These are phyloP conservation scores for Nothophaeocryptopus gaeumannii DNA, from an alignment of 2,329 filamentous ascomycete species.

Conservation along the genomic window DNA sequence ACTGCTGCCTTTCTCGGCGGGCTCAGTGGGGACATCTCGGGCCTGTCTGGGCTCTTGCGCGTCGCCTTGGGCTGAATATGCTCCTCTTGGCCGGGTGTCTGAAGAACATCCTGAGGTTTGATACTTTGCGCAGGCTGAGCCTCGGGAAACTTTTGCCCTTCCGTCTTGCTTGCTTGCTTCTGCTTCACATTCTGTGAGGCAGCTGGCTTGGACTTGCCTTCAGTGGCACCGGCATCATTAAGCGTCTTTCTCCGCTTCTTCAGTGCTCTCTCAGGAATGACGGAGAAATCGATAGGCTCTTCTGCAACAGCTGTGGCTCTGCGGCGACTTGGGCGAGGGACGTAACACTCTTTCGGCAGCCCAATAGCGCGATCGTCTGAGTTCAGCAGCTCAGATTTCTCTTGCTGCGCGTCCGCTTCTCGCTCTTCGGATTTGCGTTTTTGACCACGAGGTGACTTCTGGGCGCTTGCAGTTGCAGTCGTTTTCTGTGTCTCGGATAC, in stretches of 20 bases:
- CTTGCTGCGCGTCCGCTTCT: constrained; percentile 3
- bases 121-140: too few relatives aligned
- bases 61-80: too few relatives aligned
- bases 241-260: constrained; percentile 42
- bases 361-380: constrained; percentile 35
- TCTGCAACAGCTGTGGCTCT: constrained; percentile 29
- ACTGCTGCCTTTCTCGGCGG: background rate
- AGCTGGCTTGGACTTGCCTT: background rate
- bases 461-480: constrained; percentile 6
- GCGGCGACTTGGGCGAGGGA: constrained; percentile 39
- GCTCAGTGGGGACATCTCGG: constrained; percentile 7
- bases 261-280: constrained; percentile 39
- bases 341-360: constrained; percentile 40
- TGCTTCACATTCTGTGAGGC: background rate
- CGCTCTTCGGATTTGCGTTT: constrained; percentile 23
- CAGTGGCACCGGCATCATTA: constrained; percentile 1
- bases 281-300: constrained; percentile 32
- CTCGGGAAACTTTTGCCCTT: background rate
- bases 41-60: background rate
- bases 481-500: background rate
- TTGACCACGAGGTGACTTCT: constrained; percentile 17
- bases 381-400: constrained; percentile 24
- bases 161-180: background rate
- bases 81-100: too few relatives aligned
- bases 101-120: too few relatives aligned